Percentiles rank a stretch among this genome's conserved stretches.
Evolutionary conservation across 805 yeast genomes (phyloP).

Genomic region (Suhomyces pyralidae): DNA sequence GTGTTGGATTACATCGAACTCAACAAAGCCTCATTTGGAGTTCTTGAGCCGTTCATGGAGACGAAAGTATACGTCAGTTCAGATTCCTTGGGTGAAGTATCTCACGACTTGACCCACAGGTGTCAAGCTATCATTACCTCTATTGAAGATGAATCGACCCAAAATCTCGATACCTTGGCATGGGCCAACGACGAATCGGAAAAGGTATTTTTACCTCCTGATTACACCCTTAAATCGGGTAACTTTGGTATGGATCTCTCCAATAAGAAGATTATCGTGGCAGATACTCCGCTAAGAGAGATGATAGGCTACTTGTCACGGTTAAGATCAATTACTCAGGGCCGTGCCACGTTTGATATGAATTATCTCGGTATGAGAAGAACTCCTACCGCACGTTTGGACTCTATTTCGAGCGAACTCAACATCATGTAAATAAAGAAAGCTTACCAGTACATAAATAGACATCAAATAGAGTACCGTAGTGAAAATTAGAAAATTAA

Average conservation of each 20-base stretch:
- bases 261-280: constrained; percentile 59
- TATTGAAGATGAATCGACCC: constrained; percentile 60
- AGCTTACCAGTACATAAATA: too few relatives aligned
- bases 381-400: constrained; percentile 52
- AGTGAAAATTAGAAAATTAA: too few relatives aligned
- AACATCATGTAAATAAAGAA: constrained; percentile 4
- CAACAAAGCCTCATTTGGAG: constrained; percentile 34
- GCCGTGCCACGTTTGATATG: constrained; percentile 84
- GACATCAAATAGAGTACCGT: too few relatives aligned
- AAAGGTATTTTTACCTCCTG: constrained; percentile 69
- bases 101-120: constrained; percentile 77
- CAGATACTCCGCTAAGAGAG: constrained; percentile 79
- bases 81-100: constrained; percentile 74
- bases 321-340: constrained; percentile 82
- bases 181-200: constrained; percentile 60
- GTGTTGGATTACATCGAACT: constrained; percentile 23
- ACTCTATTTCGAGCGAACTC: constrained; percentile 15
- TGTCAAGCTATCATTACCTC: constrained; percentile 73
- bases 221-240: constrained; percentile 50
- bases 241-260: constrained; percentile 15
- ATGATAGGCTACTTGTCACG: constrained; percentile 86
- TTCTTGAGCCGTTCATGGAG: constrained; percentile 87
- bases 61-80: constrained; percentile 65
- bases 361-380: constrained; percentile 69
- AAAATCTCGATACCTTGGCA: constrained; percentile 32